A percentile compares a stretch with the other conserved stretches of the same genome.
These are phyloP conservation scores for Fusarium sp. DNA, from an alignment of 2,329 filamentous ascomycete genomes.

Conservation along the genomic window DNA sequence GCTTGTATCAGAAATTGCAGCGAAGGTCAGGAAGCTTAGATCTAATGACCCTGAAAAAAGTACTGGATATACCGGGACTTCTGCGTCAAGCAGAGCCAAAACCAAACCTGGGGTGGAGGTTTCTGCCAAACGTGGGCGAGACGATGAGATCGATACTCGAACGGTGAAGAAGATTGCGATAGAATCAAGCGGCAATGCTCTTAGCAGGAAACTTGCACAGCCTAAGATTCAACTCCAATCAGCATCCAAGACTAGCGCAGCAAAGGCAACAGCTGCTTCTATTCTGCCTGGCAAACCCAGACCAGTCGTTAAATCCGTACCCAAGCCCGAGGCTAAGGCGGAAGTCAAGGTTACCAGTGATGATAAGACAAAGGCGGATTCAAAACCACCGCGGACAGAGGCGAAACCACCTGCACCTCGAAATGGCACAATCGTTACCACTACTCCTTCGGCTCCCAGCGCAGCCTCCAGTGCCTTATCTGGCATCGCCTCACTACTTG, in stretches of 20 bases:
- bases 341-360: conserved; percentile 50
- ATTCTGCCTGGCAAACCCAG: conserved; percentile 65
- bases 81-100: conserved; percentile 56
- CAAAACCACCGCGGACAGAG: conserved; percentile 50
- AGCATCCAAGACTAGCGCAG: conserved; percentile 49
- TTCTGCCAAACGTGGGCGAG: conserved; percentile 55
- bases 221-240: conserved; percentile 53
- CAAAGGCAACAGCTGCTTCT: conserved; percentile 53
- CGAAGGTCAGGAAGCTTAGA: conserved; percentile 60
- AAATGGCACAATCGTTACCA: conserved; percentile 51
- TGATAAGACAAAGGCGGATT: conserved; percentile 52
- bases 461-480: conserved; percentile 57
- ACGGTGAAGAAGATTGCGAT: conserved; percentile 60
- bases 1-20: conserved; percentile 70
- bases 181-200: conserved; percentile 55
- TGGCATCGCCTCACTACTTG: conserved; percentile 67
- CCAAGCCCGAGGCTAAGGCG: conserved; percentile 54
- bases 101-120: conserved; percentile 51
- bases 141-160: conserved; percentile 58
- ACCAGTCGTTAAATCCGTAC: conserved; percentile 57
- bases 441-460: conserved; percentile 31
- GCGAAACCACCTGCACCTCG: conserved; percentile 47
- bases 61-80: conserved; percentile 58
- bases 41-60: conserved; percentile 52
- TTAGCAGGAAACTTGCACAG: conserved; percentile 58